A percentile compares a stretch with the other conserved stretches of the same genome.
Conservation (phyloP, 352 stramenopile genomes). For the Phytopythium helicoides region DNA sequence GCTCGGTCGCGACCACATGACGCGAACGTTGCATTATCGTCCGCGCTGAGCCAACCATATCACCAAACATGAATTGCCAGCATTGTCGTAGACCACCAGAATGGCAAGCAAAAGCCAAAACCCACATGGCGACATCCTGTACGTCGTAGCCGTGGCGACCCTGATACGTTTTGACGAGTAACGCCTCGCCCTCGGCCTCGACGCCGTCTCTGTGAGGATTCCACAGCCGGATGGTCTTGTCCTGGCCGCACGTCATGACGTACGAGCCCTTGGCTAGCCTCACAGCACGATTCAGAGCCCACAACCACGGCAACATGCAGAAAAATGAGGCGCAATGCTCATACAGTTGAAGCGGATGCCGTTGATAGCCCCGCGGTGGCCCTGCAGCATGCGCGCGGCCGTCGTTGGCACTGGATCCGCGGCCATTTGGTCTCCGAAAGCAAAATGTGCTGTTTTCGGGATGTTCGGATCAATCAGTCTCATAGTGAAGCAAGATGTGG, state of each 20-base stretch:
- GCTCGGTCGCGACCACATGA: conserved; percentile 85
- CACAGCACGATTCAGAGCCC: background rate
- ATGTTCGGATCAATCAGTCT: background rate
- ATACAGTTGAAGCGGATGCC: conserved; percentile 83
- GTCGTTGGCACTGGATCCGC: conserved; percentile 24
- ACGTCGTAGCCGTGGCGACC: conserved; percentile 88
- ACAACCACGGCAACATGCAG: background rate
- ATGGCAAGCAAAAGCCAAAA: background rate
- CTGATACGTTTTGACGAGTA: conserved; percentile 86
- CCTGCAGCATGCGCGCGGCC: conserved; percentile 51
- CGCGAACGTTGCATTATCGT: conserved; percentile 86
- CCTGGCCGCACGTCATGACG: conserved; percentile 87
- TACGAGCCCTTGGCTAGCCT: conserved; percentile 82
- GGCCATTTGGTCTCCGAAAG: conserved; percentile 1
- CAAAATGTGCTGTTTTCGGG: background rate
- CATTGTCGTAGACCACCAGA: background rate
- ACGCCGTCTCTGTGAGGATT: conserved; percentile 80
- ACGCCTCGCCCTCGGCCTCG: conserved; percentile 50
- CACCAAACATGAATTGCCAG: too few species aligned
- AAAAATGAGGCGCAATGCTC: background rate
- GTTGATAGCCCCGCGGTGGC: conserved; percentile 72
- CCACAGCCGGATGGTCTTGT: conserved; percentile 85
- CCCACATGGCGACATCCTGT: conserved; percentile 87
- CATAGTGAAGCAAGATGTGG: too few species aligned
- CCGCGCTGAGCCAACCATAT: conserved; percentile 41